Evolutionary conservation across 495 filamentous ascomycete species (phyloP).

Genomic region (Trypethelium eluteriae): DNA sequence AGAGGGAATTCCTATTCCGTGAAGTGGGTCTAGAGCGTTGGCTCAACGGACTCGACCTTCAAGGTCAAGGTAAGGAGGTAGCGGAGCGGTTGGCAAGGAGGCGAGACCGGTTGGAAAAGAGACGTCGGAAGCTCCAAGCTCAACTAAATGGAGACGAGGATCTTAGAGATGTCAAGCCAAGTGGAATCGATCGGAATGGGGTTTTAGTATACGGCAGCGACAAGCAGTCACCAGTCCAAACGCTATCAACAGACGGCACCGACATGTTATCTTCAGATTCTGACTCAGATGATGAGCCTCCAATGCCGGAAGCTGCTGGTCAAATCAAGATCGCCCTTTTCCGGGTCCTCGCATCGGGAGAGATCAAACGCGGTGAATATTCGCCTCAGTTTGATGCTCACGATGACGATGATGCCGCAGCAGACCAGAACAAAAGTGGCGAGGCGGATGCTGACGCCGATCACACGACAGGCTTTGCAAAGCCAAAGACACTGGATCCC

Average conservation of each 20-base stretch:
- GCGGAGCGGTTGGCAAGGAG: constrained; percentile 84
- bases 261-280: constrained; percentile 54
- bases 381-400: constrained; percentile 96
- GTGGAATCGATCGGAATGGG: constrained; percentile 43
- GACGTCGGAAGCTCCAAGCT: constrained; percentile 58
- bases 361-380: constrained; percentile 95
- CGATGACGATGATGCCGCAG: constrained; percentile 66
- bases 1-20: constrained; percentile 94
- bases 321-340: constrained; percentile 99
- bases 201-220: constrained; percentile 74
- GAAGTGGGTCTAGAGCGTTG: constrained; percentile 94
- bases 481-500: constrained; percentile 92
- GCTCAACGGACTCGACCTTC: constrained; percentile 87
- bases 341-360: constrained; percentile 87
- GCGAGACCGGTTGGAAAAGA: constrained; percentile 80
- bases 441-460: constrained; percentile 64
- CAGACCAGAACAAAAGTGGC: constrained; percentile 31
- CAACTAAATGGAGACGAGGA: constrained; percentile 30
- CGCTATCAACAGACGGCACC: constrained; percentile 59
- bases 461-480: constrained; percentile 97
- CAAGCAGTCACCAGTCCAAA: constrained; percentile 61
- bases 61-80: constrained; percentile 63
- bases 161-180: constrained; percentile 41
- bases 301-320: constrained; percentile 84
- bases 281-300: constrained; percentile 74